Percentiles rank a stretch among this genome's conserved stretches.
Conservation (phyloP, 306 rosid genomes). For the Corylus avellana region DNA sequence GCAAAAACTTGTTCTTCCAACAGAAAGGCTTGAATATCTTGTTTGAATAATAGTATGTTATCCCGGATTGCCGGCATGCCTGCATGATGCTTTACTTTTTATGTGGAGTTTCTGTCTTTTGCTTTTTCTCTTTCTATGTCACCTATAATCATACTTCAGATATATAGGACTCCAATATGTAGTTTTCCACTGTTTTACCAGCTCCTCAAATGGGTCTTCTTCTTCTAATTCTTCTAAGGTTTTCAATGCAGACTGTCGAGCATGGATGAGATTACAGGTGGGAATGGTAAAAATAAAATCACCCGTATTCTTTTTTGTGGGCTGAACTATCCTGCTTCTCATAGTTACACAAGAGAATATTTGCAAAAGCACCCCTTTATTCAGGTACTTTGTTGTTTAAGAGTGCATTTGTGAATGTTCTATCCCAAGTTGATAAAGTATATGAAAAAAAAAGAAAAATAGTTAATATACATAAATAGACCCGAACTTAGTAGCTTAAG, state of each 20-base stretch:
- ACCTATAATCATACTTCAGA: not conserved
- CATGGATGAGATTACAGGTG: conserved; percentile 27
- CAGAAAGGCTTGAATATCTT: too few relatives aligned
- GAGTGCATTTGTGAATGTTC: too few relatives aligned
- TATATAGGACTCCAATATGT: not conserved
- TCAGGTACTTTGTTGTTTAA: conserved; percentile 41
- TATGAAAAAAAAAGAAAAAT: too few relatives aligned
- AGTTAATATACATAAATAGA: too few relatives aligned
- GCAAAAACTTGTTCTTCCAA: too few relatives aligned
- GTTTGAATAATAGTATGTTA: too few relatives aligned
- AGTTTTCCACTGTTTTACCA: not conserved
- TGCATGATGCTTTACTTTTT: not conserved
- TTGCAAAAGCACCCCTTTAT: conserved; percentile 53
- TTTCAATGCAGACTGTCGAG: conserved; percentile 28
- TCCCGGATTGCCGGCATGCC: too few relatives aligned
- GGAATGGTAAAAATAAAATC: conserved; percentile 22
- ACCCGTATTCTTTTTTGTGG: conserved; percentile 83
- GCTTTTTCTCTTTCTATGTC: not conserved
- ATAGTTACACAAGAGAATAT: conserved; percentile 61
- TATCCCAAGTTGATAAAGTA: too few relatives aligned
- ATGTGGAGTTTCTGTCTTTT: not conserved
- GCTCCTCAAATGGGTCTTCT: not conserved
- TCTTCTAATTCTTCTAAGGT: not conserved
- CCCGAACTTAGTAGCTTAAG: too few relatives aligned
- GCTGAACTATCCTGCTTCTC: conserved; percentile 56